Evolutionary conservation across 805 yeast genomes (phyloP).

Genomic region (Spathaspora passalidarum): DNA sequence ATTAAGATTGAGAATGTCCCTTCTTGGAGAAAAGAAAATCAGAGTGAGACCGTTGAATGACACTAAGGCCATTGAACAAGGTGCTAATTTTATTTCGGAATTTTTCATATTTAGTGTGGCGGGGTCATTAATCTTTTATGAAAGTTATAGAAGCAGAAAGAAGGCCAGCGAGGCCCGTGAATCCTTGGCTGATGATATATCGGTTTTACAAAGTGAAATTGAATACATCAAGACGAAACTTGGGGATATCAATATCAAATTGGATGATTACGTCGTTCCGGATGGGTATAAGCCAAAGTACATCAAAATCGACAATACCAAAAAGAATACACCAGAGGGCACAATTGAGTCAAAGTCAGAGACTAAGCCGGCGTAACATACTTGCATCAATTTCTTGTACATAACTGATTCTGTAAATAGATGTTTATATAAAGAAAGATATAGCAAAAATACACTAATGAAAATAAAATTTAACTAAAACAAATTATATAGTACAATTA

Average conservation of each 20-base stretch:
- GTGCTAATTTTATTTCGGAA: slow-evolving; percentile 78
- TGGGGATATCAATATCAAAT: slow-evolving; percentile 33
- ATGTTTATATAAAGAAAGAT: neutral
- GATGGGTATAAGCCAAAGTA: slow-evolving; percentile 16
- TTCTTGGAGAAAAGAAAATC: slow-evolving; percentile 51
- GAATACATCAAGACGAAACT: slow-evolving; percentile 52
- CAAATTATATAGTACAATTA: slow-evolving; percentile 3
- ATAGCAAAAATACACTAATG: slow-evolving; percentile 1
- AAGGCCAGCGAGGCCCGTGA: slow-evolving; percentile 63
- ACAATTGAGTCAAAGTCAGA: neutral
- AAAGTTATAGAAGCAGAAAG: slow-evolving; percentile 62
- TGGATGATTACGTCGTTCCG: slow-evolving; percentile 52
- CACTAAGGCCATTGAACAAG: slow-evolving; percentile 75
- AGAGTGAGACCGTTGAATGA: slow-evolving; percentile 78
- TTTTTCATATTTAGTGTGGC: slow-evolving; percentile 77
- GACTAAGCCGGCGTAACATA: neutral
- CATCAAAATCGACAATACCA: slow-evolving; percentile 10
- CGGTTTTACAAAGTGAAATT: slow-evolving; percentile 67
- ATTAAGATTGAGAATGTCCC: slow-evolving; percentile 54
- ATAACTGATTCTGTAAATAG: neutral
- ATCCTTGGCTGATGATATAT: slow-evolving; percentile 68
- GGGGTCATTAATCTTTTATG: slow-evolving; percentile 70
- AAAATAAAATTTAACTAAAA: slow-evolving; percentile 1
- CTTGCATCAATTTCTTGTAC: neutral
- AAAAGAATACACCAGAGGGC: neutral